Base-by-base conservation (phyloP, 2,329 filamentous ascomycete genomes). In the Onygenales sp. region DNA sequence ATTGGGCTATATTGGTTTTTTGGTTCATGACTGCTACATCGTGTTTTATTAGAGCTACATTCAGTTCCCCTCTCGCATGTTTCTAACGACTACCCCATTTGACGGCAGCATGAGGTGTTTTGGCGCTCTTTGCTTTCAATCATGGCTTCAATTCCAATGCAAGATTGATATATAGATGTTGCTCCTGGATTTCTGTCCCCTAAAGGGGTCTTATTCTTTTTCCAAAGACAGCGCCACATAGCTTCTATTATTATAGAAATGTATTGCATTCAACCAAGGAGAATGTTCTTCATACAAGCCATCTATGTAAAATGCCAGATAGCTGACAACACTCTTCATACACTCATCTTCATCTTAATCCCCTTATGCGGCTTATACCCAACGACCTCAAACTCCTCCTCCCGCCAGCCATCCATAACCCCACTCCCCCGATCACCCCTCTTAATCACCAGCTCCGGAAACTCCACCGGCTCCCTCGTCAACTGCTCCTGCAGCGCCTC, bases 311-410 rank as follows among this genome's bases (percentile, higher is more conserved):
- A 39, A n/a, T 9, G 14, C 3, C 27, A 32, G 39, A 14, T 21
- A 42, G 41, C 21, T 27, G 21, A 39, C 13, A 36, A 44, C 13
- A 39, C 64, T 62, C 90, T 55, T 17, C 43, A 52, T 1, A 97
- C 92, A 66, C 89, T 94, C 93, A 98, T 98, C 76, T 97, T 96
- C 93, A 98, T 98, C 44, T 87, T 81, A 73, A 98, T 95, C 5
- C 80, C 80, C 75, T 91, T 92, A 69, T 96, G 89, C 54, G 93
- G 92, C 49, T 91, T 82, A 69, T 98, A 98, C 0, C 86, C 91
- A 64, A 87, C 78, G 5, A 98, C 81, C 55, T 86, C 83, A 68
- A 98, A 92, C 57, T 98, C 91, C 59, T 94, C 89, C 1, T 83
- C 76, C 67, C 82, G 84, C 90, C 93, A 97, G 1, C 89, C 89